These are phyloP conservation scores for Porodaedalea pini DNA, from an alignment of 1,284 basidiomycete species.

Conservation along the genomic window DNA sequence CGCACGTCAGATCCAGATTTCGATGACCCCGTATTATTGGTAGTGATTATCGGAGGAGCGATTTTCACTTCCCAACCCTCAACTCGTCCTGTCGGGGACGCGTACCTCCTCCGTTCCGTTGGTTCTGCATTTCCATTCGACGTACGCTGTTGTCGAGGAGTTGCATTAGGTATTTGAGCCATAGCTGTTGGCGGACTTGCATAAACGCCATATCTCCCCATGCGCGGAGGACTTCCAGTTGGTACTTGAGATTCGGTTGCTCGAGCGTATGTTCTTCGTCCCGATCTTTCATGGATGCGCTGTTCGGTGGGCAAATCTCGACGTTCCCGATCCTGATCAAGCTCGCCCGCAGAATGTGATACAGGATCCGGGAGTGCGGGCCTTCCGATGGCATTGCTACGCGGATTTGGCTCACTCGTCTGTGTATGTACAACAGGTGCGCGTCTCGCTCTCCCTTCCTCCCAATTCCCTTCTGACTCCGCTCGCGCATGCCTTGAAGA, in stretches of 20 bases:
- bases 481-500: background rate
- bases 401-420: background rate
- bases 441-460: background rate
- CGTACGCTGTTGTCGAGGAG: background rate
- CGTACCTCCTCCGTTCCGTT: background rate
- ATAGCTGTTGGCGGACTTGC: slow-evolving; percentile 25
- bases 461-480: background rate
- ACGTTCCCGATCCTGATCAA: background rate
- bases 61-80: slow-evolving; percentile 2
- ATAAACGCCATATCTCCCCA: slow-evolving; percentile 16
- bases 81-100: background rate
- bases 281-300: background rate
- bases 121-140: background rate
- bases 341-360: background rate
- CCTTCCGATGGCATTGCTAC: background rate
- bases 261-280: too few relatives aligned
- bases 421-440: background rate
- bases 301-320: background rate
- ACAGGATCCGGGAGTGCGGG: background rate
- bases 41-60: background rate
- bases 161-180: background rate
- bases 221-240: slow-evolving; percentile 1
- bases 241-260: background rate
- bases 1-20: background rate
- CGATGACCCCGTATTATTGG: background rate